Evolutionary conservation across 495 filamentous ascomycete genomes (phyloP), one percentile per base, ranked within the genome.

Genomic region (Echria macrotheca): DNA sequence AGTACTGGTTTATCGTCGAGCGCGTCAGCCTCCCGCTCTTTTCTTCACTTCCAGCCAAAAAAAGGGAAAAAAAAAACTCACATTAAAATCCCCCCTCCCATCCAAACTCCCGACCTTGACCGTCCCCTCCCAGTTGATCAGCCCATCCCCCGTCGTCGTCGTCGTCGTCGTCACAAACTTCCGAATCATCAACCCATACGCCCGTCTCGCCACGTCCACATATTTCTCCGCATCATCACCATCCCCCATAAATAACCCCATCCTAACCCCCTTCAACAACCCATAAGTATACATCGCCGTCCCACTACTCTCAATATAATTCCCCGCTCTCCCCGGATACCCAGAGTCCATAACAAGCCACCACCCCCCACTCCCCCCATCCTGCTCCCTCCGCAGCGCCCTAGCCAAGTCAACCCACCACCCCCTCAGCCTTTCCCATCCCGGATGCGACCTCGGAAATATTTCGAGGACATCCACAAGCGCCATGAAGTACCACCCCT

Each of bases 401-500:
- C 57, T 52, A 8, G 74, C 69, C 4, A 74, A 62, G 5, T 68
- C 61, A 4, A 56, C 36, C 26, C 76, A 70, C 43, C 74, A 74
- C 1, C 29, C 44, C 8, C 54, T 59, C 10, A 78, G 54, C 25
- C 53, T 61, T 7, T 41, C 45, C 39, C 62, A 60, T 3, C 68
- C 68, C 1, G 60, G 41, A 25, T 70, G 64, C 0, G 36, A 25
- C 19, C 47, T n/a, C 4, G 69, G 69, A 41, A 75, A 72, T 22
- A 71, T 56, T 31, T 79, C 73, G 21, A 82, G 64, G 12, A 75
- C 68, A 44, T 82, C 78, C 1, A 80, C 64, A 1, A 84, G 60
- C 8, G 73, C 74, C 69, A 82, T 77, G 23, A 76, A 58, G 47
- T 81, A 83, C 80, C 79, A 83, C 0, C 79, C 80, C 14, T 80